phyloP scores from a whole-genome alignment of 2,329 filamentous ascomycete species.

The Fusarium cyanostomum region DNA sequence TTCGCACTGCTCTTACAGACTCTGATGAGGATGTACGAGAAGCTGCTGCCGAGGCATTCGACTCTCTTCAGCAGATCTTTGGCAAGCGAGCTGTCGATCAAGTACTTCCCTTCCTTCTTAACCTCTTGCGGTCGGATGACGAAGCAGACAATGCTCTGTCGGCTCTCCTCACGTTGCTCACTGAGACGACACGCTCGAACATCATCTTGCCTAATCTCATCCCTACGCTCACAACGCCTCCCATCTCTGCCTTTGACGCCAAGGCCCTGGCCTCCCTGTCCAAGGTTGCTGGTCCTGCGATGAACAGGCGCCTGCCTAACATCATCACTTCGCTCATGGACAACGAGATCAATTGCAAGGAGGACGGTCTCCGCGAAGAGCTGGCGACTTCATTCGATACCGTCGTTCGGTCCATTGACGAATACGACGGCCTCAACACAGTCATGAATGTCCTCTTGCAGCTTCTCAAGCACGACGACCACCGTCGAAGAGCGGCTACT shows the following conservation, averaged over 20 bases:
- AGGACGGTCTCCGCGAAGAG: constrained; percentile 77
- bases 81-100: constrained; percentile 96
- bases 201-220: constrained; percentile 97
- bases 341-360: constrained; percentile 81
- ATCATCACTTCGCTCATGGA: constrained; percentile 97
- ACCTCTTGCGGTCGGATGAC: constrained; percentile 83
- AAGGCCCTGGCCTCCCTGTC: constrained; percentile 92
- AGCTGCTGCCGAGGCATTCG: constrained; percentile 95
- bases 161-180: constrained; percentile 91
- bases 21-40: constrained; percentile 90
- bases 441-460: constrained; percentile 93
- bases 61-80: constrained; percentile 90
- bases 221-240: constrained; percentile 87
- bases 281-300: constrained; percentile 86
- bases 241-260: constrained; percentile 94
- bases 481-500: constrained; percentile 80
- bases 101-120: constrained; percentile 91
- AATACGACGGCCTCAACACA: constrained; percentile 94
- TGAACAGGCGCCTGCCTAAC: constrained; percentile 87
- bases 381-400: constrained; percentile 86
- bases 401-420: constrained; percentile 91
- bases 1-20: constrained; percentile 91
- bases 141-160: constrained; percentile 92
- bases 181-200: constrained; percentile 91
- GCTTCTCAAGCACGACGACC: constrained; percentile 92